A percentile compares a stretch with the other conserved stretches of the same genome.
Evolutionary conservation across 768 basidiomycete genomes (phyloP).

Genomic region (Butyriboletus loyo): DNA sequence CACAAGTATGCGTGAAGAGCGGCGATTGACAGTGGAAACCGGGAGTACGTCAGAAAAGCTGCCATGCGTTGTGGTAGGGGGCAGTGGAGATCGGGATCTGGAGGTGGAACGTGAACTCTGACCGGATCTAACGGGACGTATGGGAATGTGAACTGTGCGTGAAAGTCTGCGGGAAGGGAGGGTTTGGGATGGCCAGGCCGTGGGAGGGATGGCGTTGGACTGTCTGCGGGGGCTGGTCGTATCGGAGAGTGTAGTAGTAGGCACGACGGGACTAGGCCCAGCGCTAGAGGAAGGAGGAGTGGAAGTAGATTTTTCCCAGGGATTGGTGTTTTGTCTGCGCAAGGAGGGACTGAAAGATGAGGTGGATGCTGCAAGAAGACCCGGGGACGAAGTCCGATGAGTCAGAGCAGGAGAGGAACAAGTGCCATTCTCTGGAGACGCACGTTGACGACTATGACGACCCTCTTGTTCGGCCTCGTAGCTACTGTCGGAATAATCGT

Average conservation of each 20-base stretch:
- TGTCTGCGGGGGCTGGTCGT: slow-evolving; percentile 65
- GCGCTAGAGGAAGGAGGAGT: slow-evolving; percentile 55
- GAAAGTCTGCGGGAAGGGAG: slow-evolving; percentile 77
- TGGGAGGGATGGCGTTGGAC: slow-evolving; percentile 44
- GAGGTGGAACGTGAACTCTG: slow-evolving; percentile 93
- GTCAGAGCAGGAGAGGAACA: slow-evolving; percentile 42
- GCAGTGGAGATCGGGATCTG: slow-evolving; percentile 90
- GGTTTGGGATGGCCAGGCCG: slow-evolving; percentile 54
- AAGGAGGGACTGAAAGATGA: slow-evolving; percentile 62
- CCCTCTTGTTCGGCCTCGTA: slow-evolving; percentile 69
- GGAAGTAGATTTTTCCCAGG: slow-evolving; percentile 55
- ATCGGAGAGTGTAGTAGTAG: slow-evolving; percentile 60
- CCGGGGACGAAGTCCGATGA: slow-evolving; percentile 54
- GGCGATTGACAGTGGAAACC: slow-evolving; percentile 53
- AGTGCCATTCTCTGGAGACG: slow-evolving; percentile 50
- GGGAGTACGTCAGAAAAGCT: slow-evolving; percentile 59
- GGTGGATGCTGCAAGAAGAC: slow-evolving; percentile 59
- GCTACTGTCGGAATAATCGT: slow-evolving; percentile 80
- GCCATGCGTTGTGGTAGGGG: slow-evolving; percentile 60
- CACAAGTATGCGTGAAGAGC: slow-evolving; percentile 77
- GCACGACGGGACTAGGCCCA: slow-evolving; percentile 59
- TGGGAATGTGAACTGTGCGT: slow-evolving; percentile 75
- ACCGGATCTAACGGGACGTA: slow-evolving; percentile 63
- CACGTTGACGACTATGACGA: slow-evolving; percentile 73
- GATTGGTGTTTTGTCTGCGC: slow-evolving; percentile 61